Percentiles rank a stretch among this genome's conserved stretches.
Conservation (phyloP, 2,329 filamentous ascomycete genomes). For the Orbilia ellipsospora region DNA sequence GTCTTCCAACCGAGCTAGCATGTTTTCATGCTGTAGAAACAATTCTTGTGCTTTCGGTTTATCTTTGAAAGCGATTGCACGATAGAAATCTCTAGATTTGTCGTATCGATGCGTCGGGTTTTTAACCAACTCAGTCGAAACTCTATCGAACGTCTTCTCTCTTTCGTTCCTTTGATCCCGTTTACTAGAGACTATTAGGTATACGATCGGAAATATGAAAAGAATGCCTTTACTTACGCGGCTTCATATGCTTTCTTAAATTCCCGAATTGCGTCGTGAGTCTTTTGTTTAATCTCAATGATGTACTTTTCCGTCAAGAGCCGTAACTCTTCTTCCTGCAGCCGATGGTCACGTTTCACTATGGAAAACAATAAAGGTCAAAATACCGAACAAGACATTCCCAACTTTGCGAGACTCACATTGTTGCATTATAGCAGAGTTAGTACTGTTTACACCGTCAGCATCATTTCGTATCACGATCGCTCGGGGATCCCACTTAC, state of each 20-base stretch:
- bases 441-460: not conserved
- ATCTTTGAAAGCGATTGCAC: not conserved
- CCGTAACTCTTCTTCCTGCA: conserved; percentile 17
- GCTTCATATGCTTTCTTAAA: conserved; percentile 15
- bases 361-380: not conserved
- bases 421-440: conserved; percentile 10
- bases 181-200: too few species aligned
- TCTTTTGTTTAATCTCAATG: conserved; percentile 20
- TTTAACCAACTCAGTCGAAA: not conserved
- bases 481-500: too few species aligned
- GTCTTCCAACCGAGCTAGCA: conserved; percentile 1
- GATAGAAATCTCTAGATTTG: not conserved
- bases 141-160: too few species aligned
- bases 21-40: not conserved
- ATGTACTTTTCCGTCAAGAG: conserved; percentile 4
- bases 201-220: not conserved
- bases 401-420: not conserved
- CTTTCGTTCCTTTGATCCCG: too few species aligned
- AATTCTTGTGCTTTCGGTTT: not conserved
- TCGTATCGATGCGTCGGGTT: not conserved
- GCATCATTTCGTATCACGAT: not conserved
- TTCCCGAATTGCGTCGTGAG: conserved; percentile 15
- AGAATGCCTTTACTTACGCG: conserved; percentile 3
- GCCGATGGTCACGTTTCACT: conserved; percentile 23
- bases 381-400: not conserved